Percentiles rank a stretch among this genome's conserved stretches.
Conservation (phyloP, 2,329 filamentous ascomycete species). For the Aspergillus sp. region DNA sequence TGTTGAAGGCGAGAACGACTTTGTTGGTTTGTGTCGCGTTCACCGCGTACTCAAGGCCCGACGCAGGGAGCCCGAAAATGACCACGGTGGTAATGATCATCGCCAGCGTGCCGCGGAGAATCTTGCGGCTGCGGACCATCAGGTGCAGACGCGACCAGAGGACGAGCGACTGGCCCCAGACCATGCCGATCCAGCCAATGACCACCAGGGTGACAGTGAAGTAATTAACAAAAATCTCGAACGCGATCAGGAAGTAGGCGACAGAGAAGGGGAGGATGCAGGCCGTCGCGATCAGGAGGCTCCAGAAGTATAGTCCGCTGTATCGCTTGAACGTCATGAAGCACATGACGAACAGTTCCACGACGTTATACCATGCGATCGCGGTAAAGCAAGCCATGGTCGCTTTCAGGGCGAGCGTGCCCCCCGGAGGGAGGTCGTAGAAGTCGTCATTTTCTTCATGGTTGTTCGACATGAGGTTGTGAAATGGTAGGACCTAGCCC, state of each 20-base stretch:
- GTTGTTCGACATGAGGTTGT: too few relatives aligned
- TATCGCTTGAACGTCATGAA: constrained; percentile 4
- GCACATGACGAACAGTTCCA: neutral
- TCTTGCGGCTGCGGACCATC: constrained; percentile 29
- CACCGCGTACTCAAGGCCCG: constrained; percentile 26
- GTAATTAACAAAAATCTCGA: neutral
- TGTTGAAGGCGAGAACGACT: neutral
- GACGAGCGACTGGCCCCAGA: constrained; percentile 41
- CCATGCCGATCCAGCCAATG: constrained; percentile 38
- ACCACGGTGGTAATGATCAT: constrained; percentile 38
- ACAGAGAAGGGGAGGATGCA: constrained; percentile 1
- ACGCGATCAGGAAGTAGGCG: constrained; percentile 1
- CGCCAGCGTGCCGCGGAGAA: constrained; percentile 34
- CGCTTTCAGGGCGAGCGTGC: too few relatives aligned
- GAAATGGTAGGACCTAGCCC: too few relatives aligned
- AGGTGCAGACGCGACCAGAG: constrained; percentile 48
- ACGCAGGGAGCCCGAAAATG: constrained; percentile 28
- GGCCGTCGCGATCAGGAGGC: neutral
- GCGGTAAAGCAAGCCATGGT: neutral
- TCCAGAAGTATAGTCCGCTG: constrained; percentile 7
- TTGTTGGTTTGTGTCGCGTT: neutral
- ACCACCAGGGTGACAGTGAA: constrained; percentile 3
- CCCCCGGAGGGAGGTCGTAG: too few relatives aligned
- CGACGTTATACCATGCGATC: neutral
- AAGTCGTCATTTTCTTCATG: too few relatives aligned